These are phyloP conservation scores for Scortechinia acanthostroma DNA, from an alignment of 2,329 filamentous ascomycete species.

Conservation along the genomic window DNA sequence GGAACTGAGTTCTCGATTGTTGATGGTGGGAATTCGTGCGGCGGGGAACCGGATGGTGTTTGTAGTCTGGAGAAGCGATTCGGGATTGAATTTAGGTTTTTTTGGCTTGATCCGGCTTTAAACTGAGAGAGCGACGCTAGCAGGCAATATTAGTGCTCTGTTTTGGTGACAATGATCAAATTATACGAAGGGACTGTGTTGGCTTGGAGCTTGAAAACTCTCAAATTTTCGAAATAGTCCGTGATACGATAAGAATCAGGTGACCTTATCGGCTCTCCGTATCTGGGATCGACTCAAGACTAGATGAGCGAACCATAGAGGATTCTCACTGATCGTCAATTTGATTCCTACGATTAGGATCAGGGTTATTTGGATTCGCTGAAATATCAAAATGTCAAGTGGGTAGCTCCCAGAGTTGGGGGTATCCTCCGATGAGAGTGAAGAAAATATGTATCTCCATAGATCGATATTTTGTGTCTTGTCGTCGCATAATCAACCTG, in stretches of 20 bases:
- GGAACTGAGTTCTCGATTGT: neutral
- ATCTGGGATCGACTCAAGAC: no score
- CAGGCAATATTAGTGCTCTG: no score
- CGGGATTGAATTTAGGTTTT: neutral
- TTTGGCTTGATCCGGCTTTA: neutral
- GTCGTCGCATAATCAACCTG: neutral
- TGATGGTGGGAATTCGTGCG: neutral
- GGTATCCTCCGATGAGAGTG: no score
- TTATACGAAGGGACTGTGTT: neutral
- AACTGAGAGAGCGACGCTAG: neutral
- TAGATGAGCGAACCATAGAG: neutral
- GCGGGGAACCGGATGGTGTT: neutral
- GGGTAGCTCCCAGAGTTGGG: no score
- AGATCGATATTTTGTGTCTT: neutral
- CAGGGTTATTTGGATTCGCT: neutral
- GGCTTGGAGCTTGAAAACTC: neutral
- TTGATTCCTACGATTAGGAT: neutral
- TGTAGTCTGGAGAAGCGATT: no score
- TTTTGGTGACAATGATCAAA: neutral
- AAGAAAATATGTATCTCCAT: no score
- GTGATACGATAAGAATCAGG: slow-evolving; percentile 3
- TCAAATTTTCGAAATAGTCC: neutral
- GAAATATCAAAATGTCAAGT: neutral
- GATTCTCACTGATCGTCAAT: neutral
- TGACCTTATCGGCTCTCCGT: neutral